These are phyloP conservation scores for Clitopilus hobsonii DNA, from an alignment of 768 basidiomycete genomes.

Conservation along the genomic window DNA sequence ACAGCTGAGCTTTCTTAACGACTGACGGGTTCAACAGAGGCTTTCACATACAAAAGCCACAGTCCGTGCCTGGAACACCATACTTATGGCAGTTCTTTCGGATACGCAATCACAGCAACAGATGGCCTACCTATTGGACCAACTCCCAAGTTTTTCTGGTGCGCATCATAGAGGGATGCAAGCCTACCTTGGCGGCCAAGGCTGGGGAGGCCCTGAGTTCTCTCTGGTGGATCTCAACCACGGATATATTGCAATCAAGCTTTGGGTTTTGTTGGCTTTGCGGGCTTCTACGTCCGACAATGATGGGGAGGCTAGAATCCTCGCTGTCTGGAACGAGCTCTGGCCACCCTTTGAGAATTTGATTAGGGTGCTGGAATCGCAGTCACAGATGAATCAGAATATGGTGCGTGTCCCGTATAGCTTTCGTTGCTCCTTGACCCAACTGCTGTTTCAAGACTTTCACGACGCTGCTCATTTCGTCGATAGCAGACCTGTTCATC, in stretches of 20 bases:
- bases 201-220: slow-evolving; percentile 28
- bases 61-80: slow-evolving; percentile 63
- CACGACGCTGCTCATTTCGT: slow-evolving; percentile 49
- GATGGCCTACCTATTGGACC: slow-evolving; percentile 30
- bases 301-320: slow-evolving; percentile 25
- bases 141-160: slow-evolving; percentile 46
- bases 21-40: slow-evolving; percentile 28
- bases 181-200: slow-evolving; percentile 28
- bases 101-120: background rate
- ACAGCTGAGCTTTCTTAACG: background rate
- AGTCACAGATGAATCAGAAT: slow-evolving; percentile 36
- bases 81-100: slow-evolving; percentile 48
- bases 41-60: slow-evolving; percentile 25
- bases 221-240: slow-evolving; percentile 61
- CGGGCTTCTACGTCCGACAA: slow-evolving; percentile 24
- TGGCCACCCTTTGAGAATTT: slow-evolving; percentile 68
- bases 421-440: background rate
- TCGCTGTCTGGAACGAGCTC: slow-evolving; percentile 67
- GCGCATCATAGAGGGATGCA: slow-evolving; percentile 44
- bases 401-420: slow-evolving; percentile 24
- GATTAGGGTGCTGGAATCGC: slow-evolving; percentile 42
- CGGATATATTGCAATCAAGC: slow-evolving; percentile 62
- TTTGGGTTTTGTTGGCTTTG: slow-evolving; percentile 63
- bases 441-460: slow-evolving; percentile 37
- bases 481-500: slow-evolving; percentile 60